Conservation (phyloP, 208 protist species). For the Wallacemonas sp. region DNA sequence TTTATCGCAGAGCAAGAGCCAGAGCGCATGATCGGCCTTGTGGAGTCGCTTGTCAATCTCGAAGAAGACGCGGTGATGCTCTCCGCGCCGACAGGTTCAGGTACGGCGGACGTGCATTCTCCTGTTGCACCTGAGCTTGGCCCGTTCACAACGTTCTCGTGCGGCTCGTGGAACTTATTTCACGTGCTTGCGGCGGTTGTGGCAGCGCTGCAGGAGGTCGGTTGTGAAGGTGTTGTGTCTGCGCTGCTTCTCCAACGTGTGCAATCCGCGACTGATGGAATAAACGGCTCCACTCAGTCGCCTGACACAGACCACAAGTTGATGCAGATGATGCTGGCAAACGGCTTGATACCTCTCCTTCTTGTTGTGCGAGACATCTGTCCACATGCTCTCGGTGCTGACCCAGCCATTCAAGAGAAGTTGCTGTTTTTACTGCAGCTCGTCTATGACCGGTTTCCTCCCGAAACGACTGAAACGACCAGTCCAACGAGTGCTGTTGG, state of each 20-base stretch:
- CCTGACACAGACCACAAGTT: not conserved
- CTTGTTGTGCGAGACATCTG: slow-evolving; percentile 60
- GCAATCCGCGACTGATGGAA: not conserved
- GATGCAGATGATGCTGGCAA: slow-evolving; percentile 7
- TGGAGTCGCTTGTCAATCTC: not conserved
- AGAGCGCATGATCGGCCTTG: not conserved
- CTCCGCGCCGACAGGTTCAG: too few relatives aligned
- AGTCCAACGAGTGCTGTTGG: not conserved
- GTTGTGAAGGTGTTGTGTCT: not conserved
- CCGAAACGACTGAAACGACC: slow-evolving; percentile 10
- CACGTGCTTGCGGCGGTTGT: not conserved
- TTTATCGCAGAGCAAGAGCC: not conserved
- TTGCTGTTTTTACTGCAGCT: slow-evolving; percentile 32
- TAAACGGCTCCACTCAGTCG: not conserved
- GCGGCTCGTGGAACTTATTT: not conserved
- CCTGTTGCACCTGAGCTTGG: not conserved
- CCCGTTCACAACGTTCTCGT: not conserved
- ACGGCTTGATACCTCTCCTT: slow-evolving; percentile 71
- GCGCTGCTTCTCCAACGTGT: not conserved
- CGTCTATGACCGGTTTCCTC: not conserved
- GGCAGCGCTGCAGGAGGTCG: not conserved
- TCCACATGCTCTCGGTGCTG: slow-evolving; percentile 40
- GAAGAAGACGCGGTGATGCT: not conserved
- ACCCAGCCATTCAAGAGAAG: slow-evolving; percentile 20
- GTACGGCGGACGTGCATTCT: too few relatives aligned